Base-by-base conservation (phyloP, 805 yeast species). In the Ogataea neopini region DNA sequence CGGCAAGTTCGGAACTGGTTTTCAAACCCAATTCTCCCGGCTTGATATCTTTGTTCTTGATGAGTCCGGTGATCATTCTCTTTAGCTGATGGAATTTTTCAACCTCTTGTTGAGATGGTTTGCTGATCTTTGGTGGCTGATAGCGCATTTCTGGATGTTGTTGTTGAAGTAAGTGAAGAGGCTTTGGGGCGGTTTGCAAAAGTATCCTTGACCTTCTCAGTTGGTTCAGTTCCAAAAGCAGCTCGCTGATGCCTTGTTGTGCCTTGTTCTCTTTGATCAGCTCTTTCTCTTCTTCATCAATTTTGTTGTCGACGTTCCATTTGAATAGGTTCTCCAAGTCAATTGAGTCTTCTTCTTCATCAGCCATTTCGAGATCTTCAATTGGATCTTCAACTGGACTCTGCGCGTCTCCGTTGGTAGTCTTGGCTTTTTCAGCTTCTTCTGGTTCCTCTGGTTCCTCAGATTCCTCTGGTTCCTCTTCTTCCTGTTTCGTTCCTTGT, bases 1-100 rank as follows among this genome's bases (percentile, higher is more conserved):
- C 83, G 0, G 96, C 96, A 40, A 91, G 20, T 57, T 67, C 51
- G 58, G 64, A 5, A 62, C 64, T 54, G 47, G 75, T 52, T 49
- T 75, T 52, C 41, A 73, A 35, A 45, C 60, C 70, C 71, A 71
- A 41, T 22, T 62, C 64, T 6, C 23, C 30, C 9, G 74, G 73
- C 7, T 60, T 58, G 9, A 69, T 32, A 34, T 61, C 50, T 26
- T 62, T 63, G 18, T 54, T 44, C 19, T 55, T 54, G 15, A 64
- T 58, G 52, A 57, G 74, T 49, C 45, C 79, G 11, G 75, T 69
- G 47, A 85, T 56, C 26, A 77, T 50, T 58, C 80, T 70, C 45
- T 70, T 70, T 1, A 71, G 65, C 54, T 72, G 76, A 46, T 64
- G 68, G 57, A 74, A 79, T 11, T 71, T 58, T 39, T 62, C 56